Base-by-base conservation (phyloP, 345 rosid species). In the Populus euphratica region DNA sequence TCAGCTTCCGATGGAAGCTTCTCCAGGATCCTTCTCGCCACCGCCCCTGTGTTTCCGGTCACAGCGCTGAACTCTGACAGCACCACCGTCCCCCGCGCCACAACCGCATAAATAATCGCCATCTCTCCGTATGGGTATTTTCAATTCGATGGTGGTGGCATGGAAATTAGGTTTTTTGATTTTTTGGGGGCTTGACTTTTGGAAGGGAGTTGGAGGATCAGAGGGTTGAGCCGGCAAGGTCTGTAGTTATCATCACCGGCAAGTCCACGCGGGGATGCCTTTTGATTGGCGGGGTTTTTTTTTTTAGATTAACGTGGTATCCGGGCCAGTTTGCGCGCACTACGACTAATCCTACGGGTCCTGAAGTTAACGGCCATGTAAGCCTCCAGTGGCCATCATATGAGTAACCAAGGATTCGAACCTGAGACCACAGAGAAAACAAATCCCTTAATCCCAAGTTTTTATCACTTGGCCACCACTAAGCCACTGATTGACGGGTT, bases 41-140 rank as follows among this genome's bases (percentile, higher is more conserved):
- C 95, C 18, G 98, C 95, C 75, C 97, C 98, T 2, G 93, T 79
- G 85, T 96, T 96, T 59, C 99, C 99, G 8, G 97, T 88, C 68
- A 92, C 98, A 50, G 96, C 99, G 85, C 95, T 93, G 88, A 96
- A 96, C 84, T 96, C 99, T 33, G 99, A 94, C 69, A 96, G 85
- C 29, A 92, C 94, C 76, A 96, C 97, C 81, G 97, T 94, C 31
- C 93, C 97, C 59, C 97, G 84, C 49, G 99, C 95, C 83, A 96
- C 99, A 76, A 91, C 90, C 59, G 98, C 96, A 79, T 94, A 94
- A 2, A 92, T 50, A 70, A 96, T 94, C 91, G 95, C 98, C 98
- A 96, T 96, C 36, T 77, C 27, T 13, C 2, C 49, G 4, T 9
- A 64, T 23, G 29, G 56, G 23, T 23, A 10, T 61, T 41, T 72